Conservation (phyloP, 495 filamentous ascomycete genomes). For the Penicillium crystallinum region DNA sequence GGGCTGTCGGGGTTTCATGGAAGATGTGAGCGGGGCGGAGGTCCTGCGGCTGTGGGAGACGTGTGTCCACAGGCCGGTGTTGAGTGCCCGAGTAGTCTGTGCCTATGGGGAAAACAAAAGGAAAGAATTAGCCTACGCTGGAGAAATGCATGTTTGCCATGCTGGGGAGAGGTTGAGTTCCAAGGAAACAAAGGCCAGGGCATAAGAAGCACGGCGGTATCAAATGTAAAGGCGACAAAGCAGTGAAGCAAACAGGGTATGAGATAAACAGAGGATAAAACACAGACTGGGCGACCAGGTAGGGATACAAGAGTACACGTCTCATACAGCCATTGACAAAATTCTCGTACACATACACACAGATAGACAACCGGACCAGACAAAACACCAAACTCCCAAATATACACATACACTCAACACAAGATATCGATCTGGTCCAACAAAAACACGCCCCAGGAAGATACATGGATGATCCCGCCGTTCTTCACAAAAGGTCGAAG, state of each 20-base stretch:
- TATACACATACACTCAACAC: slow-evolving; percentile 16
- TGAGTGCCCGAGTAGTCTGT: slow-evolving; percentile 32
- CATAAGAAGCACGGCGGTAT: slow-evolving; percentile 20
- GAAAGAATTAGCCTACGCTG: slow-evolving; percentile 44
- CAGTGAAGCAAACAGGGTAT: slow-evolving; percentile 25
- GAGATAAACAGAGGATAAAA: slow-evolving; percentile 19
- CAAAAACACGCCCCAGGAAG: slow-evolving; percentile 8
- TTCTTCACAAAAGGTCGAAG: slow-evolving; percentile 11
- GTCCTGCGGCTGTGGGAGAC: slow-evolving; percentile 38
- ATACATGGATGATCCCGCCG: slow-evolving; percentile 18
- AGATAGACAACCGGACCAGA: not conserved
- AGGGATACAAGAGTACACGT: slow-evolving; percentile 22
- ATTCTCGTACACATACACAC: slow-evolving; percentile 3
- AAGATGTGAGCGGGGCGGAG: slow-evolving; percentile 76
- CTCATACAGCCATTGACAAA: slow-evolving; percentile 14
- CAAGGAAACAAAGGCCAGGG: slow-evolving; percentile 15
- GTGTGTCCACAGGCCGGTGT: slow-evolving; percentile 24
- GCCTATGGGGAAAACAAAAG: slow-evolving; percentile 32
- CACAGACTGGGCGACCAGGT: slow-evolving; percentile 6
- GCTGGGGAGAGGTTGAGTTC: slow-evolving; percentile 11
- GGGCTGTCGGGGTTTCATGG: slow-evolving; percentile 62
- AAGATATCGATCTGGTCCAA: slow-evolving; percentile 10
- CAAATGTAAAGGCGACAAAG: slow-evolving; percentile 19
- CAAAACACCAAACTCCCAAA: slow-evolving; percentile 10
- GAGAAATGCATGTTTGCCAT: slow-evolving; percentile 13